Base-by-base conservation (phyloP, 768 basidiomycete species). In the Pseudohyphozyma bogoriensis region DNA sequence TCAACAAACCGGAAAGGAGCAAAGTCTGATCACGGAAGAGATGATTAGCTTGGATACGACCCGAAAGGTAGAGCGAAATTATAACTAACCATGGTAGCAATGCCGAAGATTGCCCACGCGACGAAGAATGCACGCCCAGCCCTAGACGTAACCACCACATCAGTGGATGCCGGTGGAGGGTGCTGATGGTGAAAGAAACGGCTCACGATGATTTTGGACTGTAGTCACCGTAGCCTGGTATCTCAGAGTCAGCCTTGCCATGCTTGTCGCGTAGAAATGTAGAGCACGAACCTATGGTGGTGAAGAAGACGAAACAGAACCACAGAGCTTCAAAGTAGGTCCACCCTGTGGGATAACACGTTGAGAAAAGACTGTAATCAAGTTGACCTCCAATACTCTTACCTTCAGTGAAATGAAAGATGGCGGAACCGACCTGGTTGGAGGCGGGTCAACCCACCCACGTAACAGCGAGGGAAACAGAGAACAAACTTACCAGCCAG, bases 81-180 rank as follows among this genome's bases (percentile, higher is more conserved):
- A 5, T 1, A 13, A 39, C 51, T 20, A 12, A 51, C 51, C 81
- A 88, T 81, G 1, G 85, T 81, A 2, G 78, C 85, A 18, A 87
- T 83, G 20, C 86, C 87, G 10, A 87, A 73, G 37, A 89, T 72
- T 0, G 86, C 84, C 87, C 87, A 88, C 4, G 82, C 80, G 42
- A 87, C 79, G 70, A 89, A 89, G 36, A 89, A 78, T 18, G 84
- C 81, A 28, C 85, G 81, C 15, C 87, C 87, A 4, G 84, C 81
- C 0, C 59, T 61, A 20, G 20, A 26, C 16, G 6, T 15, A 42
- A 42, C 16, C 18, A 4, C n/a, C 40, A 42, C 18, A 6, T 42
- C 40, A n/a, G 40, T n/a, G 40, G 13, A 42, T n/a, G n/a, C n/a
- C n/a, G n/a, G n/a, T n/a, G n/a, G n/a, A n/a, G n/a, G n/a, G n/a